These are phyloP conservation scores for Termitomyces sp. DNA, from an alignment of 768 basidiomycete species.

Conservation along the genomic window DNA sequence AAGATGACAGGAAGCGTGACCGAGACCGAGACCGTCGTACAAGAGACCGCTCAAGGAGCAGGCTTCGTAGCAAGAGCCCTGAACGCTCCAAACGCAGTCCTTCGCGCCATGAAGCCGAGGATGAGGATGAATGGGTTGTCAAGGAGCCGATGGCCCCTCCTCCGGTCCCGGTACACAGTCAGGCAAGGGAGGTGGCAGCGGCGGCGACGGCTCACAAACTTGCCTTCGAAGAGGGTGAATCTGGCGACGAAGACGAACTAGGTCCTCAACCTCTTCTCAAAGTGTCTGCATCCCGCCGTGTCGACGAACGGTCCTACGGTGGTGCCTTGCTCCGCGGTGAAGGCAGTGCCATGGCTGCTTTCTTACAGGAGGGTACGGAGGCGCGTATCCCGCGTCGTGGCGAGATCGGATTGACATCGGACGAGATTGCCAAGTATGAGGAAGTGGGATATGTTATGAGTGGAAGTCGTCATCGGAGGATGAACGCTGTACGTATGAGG, in stretches of 20 bases:
- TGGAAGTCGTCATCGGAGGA: constrained; percentile 88
- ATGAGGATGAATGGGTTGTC: constrained; percentile 68
- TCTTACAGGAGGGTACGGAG: constrained; percentile 80
- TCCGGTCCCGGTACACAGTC: constrained; percentile 13
- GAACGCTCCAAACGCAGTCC: constrained; percentile 27
- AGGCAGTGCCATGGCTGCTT: constrained; percentile 97
- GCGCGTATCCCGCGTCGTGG: constrained; percentile 95
- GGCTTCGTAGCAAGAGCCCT: constrained; percentile 29
- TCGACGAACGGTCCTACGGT: constrained; percentile 86
- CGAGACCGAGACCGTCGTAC: constrained; percentile 14
- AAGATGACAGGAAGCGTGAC: constrained; percentile 32
- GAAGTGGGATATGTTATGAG: constrained; percentile 96
- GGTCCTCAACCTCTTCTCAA: constrained; percentile 72
- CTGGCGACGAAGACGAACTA: constrained; percentile 57
- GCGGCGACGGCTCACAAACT: constrained; percentile 18
- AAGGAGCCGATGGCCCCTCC: constrained; percentile 35
- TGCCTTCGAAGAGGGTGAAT: constrained; percentile 35
- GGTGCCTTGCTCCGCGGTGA: constrained; percentile 90
- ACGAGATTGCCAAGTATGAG: constrained; percentile 87
- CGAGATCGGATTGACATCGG: constrained; percentile 91
- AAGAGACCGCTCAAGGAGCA: constrained; percentile 16
- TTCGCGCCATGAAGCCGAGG: constrained; percentile 28
- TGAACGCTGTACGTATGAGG: constrained; percentile 98
- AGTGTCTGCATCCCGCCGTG: constrained; percentile 33
- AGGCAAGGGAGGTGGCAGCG: constrained; percentile 6